Conservation (phyloP, 768 basidiomycete species). For the Trichaptum fuscoviolaceum region DNA sequence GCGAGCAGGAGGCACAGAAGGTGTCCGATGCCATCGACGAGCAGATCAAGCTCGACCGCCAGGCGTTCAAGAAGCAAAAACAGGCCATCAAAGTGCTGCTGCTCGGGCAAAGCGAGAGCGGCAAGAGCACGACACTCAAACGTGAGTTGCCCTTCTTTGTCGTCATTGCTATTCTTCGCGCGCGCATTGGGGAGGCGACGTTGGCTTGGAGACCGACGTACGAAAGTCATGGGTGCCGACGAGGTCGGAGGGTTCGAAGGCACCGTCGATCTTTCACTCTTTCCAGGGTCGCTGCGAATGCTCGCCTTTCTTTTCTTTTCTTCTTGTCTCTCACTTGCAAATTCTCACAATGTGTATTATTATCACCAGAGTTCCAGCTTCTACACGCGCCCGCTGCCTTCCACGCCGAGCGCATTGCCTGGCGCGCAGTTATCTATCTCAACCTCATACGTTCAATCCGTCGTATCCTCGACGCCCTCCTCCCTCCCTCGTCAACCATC, state of each 20-base stretch:
- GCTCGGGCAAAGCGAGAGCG: conserved; percentile 85
- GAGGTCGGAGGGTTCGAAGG: not conserved
- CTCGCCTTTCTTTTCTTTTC: too few relatives aligned
- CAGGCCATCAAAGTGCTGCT: conserved; percentile 72
- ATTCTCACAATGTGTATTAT: not conserved
- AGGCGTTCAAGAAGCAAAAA: conserved; percentile 52
- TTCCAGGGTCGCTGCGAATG: not conserved
- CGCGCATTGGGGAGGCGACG: too few relatives aligned
- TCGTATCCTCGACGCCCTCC: conserved; percentile 24
- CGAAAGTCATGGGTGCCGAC: too few relatives aligned
- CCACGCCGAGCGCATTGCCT: conserved; percentile 74
- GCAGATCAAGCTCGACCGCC: conserved; percentile 62
- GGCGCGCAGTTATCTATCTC: conserved; percentile 85
- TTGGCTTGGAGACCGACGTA: not conserved
- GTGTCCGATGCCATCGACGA: conserved; percentile 77
- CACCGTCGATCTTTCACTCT: not conserved
- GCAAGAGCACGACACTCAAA: conserved; percentile 84
- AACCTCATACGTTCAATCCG: conserved; percentile 81
- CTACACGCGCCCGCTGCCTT: conserved; percentile 74
- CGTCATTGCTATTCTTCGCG: conserved; percentile 10
- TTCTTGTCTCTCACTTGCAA: too few relatives aligned
- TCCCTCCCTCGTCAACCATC: not conserved
- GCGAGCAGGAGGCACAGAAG: conserved; percentile 66
- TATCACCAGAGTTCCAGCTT: conserved; percentile 74
- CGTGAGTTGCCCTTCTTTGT: conserved; percentile 48